These are phyloP conservation scores for Cutaneotrichosporon arboriforme DNA, from an alignment of 1,284 basidiomycete species.

Conservation along the genomic window DNA sequence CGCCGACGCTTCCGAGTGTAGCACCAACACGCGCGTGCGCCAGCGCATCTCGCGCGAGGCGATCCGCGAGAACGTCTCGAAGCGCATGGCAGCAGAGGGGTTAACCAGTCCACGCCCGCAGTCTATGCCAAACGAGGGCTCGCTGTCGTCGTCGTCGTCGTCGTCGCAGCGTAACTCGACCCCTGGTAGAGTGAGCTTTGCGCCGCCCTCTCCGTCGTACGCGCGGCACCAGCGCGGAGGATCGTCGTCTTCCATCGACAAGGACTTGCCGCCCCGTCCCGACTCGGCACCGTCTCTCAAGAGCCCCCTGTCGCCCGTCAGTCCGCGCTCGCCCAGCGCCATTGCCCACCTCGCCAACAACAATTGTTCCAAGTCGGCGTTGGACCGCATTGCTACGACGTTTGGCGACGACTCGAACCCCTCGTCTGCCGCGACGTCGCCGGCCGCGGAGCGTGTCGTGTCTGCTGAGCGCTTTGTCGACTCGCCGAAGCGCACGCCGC, in stretches of 20 bases:
- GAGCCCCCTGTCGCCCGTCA: neutral
- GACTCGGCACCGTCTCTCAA: neutral
- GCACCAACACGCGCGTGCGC: slow-evolving; percentile 35
- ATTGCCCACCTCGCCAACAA: slow-evolving; percentile 2
- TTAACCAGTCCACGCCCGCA: neutral
- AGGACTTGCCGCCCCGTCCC: neutral
- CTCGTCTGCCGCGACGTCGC: neutral
- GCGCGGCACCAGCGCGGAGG: neutral
- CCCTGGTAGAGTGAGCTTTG: slow-evolving; percentile 2
- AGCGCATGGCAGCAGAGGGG: slow-evolving; percentile 38
- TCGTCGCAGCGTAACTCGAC: neutral
- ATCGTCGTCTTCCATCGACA: neutral
- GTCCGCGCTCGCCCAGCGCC: slow-evolving; percentile 2
- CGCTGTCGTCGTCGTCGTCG: neutral
- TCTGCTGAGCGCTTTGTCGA: neutral
- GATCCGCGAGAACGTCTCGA: slow-evolving; percentile 44
- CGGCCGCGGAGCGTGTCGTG: neutral
- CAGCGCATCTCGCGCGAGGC: slow-evolving; percentile 47
- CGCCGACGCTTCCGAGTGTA: slow-evolving; percentile 4
- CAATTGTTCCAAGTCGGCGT: slow-evolving; percentile 35
- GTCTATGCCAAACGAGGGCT: neutral
- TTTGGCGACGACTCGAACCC: slow-evolving; percentile 6
- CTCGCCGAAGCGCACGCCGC: slow-evolving; percentile 9
- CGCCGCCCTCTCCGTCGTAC: slow-evolving; percentile 1
- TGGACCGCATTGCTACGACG: slow-evolving; percentile 33